Base-by-base conservation (phyloP, 495 filamentous ascomycete genomes). In the Penicillium salamii region DNA sequence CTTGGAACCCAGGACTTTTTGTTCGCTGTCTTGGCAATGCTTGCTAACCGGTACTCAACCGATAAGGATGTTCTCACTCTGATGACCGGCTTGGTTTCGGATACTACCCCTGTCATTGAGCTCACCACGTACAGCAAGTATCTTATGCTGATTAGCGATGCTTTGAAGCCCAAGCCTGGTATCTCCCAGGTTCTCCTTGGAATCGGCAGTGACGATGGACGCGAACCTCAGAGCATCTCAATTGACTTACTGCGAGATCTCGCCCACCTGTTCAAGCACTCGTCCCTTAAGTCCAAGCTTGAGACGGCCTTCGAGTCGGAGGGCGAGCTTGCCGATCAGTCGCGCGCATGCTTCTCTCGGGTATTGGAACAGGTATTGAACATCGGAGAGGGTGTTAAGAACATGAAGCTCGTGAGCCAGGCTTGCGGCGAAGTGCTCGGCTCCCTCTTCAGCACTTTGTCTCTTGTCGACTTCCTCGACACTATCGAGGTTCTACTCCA, bases 391-490 rank as follows among this genome's bases (percentile, higher is more conserved):
- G 74, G 72, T 1, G 69, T 82, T 50, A 82, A 81, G 58, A 71
- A 58, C 34, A 82, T 79, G 63, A 85, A 82, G 63, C 67, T 65
- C 49, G 71, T 91, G 7, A 78, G 83, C 55, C 79, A 77, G 57
- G 75, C 80, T 32, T 85, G 84, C 57, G 80, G 78, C 24, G 81
- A 89, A 26, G 79, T 88, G 5, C 74, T 97, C 40, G 79, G 86
- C 23, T 79, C 84, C 23, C 71, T 93, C 5, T 77, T 98, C 14
- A 81, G 86, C 40, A 79, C 95, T 13, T 74, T 96, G 36, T 90
- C 90, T 3, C 88, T 87, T 7, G 75, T 81, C 31, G 88, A 95
- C 66, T 90, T 97, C 69, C 82, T 96, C 56, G 85, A 87, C 58
- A 87, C 88, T 15, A 84, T 92, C 35, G 87, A 91, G 51, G 77